Percentiles rank a stretch among this genome's conserved stretches.
phyloP scores from a whole-genome alignment of 1,139 yeast genomes.

The Kurtzmaniella quercitrusa region DNA sequence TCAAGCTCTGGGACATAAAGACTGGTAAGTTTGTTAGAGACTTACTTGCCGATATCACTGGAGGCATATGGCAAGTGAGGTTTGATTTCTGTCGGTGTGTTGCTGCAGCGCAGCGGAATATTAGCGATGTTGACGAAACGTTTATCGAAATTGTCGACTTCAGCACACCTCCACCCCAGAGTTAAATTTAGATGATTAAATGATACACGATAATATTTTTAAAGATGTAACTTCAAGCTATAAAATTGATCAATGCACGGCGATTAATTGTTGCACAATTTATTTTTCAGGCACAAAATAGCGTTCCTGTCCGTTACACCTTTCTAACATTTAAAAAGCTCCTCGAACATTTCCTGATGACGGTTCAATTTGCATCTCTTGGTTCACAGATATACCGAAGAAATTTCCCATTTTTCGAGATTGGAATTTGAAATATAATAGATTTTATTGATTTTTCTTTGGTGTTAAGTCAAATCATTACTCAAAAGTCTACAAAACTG shows the following conservation, averaged over 20 bases:
- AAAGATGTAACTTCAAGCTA: background rate
- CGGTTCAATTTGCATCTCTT: no score
- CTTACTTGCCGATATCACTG: conserved; percentile 68
- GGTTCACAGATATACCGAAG: no score
- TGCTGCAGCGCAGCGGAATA: conserved; percentile 79
- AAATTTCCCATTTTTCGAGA: no score
- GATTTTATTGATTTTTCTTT: no score
- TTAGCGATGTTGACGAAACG: conserved; percentile 46
- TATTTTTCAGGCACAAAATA: no score
- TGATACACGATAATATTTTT: background rate
- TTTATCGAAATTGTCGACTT: conserved; percentile 83
- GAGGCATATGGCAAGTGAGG: conserved; percentile 92
- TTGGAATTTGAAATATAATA: no score
- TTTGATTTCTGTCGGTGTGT: conserved; percentile 83
- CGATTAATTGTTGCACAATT: no score
- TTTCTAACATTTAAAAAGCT: no score
- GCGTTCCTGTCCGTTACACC: no score
- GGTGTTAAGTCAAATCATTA: no score
- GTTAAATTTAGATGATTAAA: background rate
- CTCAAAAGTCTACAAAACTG: no score
- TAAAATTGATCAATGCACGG: background rate
- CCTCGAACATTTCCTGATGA: no score
- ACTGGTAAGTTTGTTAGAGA: conserved; percentile 77
- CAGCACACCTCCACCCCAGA: conserved; percentile 37
- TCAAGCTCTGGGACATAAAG: conserved; percentile 78